A percentile compares a stretch with the other conserved stretches of the same genome.
Conservation (phyloP, 225 moss, liverwort and hornwort species). For the Sphagnum contortum region DNA sequence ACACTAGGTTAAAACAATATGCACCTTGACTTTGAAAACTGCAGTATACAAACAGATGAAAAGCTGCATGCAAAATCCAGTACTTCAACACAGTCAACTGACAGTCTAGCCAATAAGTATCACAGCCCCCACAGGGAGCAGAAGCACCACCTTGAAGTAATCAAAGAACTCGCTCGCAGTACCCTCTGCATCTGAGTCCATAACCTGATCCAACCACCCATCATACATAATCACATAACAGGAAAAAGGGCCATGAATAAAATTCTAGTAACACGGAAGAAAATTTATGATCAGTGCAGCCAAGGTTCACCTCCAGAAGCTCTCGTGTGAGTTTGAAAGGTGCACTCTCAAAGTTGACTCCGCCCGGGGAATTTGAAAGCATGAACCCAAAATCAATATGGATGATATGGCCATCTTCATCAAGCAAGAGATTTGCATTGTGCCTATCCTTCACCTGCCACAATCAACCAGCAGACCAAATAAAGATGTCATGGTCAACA, state of each 20-base stretch:
- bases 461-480: conserved; percentile 7
- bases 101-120: too few species aligned
- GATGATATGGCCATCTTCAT: conserved; percentile 97
- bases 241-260: background rate
- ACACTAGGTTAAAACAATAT: too few species aligned
- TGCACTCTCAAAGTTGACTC: conserved; percentile 99
- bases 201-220: conserved; percentile 43
- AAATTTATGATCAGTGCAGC: too few species aligned
- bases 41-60: too few species aligned
- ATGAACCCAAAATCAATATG: conserved; percentile 99
- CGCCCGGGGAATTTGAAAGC: conserved; percentile 98
- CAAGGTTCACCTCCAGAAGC: conserved; percentile 73
- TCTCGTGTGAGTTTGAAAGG: conserved; percentile 98
- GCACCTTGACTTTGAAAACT: too few species aligned
- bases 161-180: conserved; percentile 89
- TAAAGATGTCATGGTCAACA: background rate
- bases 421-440: conserved; percentile 87
- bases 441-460: conserved; percentile 92
- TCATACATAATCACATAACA: background rate
- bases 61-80: too few species aligned
- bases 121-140: too few species aligned
- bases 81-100: too few species aligned
- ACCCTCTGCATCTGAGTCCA: conserved; percentile 98
- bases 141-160: conserved; percentile 72
- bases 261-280: too few species aligned